Percentiles rank a stretch among this genome's conserved stretches.
Evolutionary conservation across 169 alveolate species (phyloP).

Genomic region (Babesia ovis): DNA sequence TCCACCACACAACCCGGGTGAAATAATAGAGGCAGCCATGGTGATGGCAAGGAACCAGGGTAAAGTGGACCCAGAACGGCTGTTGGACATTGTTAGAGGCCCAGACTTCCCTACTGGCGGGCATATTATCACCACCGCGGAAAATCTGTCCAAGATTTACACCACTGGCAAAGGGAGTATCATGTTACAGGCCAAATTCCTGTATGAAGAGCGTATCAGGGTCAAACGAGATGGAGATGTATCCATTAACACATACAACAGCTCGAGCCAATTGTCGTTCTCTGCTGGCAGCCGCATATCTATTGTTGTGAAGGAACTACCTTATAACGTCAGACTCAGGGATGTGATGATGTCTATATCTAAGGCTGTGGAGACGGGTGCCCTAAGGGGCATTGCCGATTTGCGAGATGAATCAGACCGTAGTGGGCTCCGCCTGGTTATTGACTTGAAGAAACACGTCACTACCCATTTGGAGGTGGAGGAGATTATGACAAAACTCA

Average conservation of each 20-base stretch:
- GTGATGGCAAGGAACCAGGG: slow-evolving; percentile 60
- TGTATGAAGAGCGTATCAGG: slow-evolving; percentile 47
- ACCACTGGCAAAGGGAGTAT: slow-evolving; percentile 78
- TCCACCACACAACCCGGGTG: slow-evolving; percentile 82
- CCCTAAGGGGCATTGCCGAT: slow-evolving; percentile 50
- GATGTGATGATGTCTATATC: slow-evolving; percentile 53
- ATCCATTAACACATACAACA: slow-evolving; percentile 23
- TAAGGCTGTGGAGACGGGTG: slow-evolving; percentile 49
- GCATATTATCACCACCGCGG: slow-evolving; percentile 64
- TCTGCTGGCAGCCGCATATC: slow-evolving; percentile 60
- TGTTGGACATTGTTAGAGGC: slow-evolving; percentile 69
- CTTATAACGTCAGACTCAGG: slow-evolving; percentile 58
- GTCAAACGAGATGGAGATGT: slow-evolving; percentile 33
- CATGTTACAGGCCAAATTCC: slow-evolving; percentile 56
- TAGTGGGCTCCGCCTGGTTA: slow-evolving; percentile 53
- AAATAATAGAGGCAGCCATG: slow-evolving; percentile 72
- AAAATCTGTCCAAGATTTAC: slow-evolving; percentile 62
- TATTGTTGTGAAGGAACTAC: slow-evolving; percentile 56
- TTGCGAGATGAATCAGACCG: slow-evolving; percentile 65
- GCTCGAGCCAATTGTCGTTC: slow-evolving; percentile 25
- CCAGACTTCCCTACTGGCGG: slow-evolving; percentile 88
- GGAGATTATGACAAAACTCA: slow-evolving; percentile 50
- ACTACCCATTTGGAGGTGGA: slow-evolving; percentile 55
- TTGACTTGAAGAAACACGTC: slow-evolving; percentile 62
- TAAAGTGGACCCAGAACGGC: slow-evolving; percentile 58